phyloP scores from a whole-genome alignment of 805 yeast genomes.

The Maudiozyma saulgeensis region DNA sequence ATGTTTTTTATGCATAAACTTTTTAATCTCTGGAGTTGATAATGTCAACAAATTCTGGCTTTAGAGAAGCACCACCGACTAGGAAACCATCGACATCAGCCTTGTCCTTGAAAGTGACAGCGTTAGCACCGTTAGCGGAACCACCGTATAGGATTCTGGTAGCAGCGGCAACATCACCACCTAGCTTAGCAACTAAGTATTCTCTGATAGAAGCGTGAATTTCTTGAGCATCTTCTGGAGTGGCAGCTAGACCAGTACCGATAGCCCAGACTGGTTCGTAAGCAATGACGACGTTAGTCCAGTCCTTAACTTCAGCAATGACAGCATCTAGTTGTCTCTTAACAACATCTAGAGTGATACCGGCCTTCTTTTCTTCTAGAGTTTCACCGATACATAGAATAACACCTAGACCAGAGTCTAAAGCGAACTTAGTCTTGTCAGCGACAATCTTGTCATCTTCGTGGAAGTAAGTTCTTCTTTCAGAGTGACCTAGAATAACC shows the following conservation, averaged over 20 bases:
- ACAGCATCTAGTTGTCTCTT: constrained; percentile 88
- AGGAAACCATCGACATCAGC: constrained; percentile 95
- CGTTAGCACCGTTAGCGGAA: constrained; percentile 92
- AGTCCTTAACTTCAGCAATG: constrained; percentile 68
- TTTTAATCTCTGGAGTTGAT: constrained; percentile 76
- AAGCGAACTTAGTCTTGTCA: constrained; percentile 86
- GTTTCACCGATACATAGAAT: constrained; percentile 98
- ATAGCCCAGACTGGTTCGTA: constrained; percentile 99
- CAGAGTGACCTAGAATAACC: constrained; percentile 97
- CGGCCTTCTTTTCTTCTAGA: constrained; percentile 86
- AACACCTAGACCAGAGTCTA: constrained; percentile 81
- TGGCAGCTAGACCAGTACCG: constrained; percentile 98
- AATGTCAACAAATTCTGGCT: constrained; percentile 95
- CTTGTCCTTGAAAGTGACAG: constrained; percentile 82
- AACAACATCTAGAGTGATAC: constrained; percentile 76
- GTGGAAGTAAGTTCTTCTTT: constrained; percentile 89
- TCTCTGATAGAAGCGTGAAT: constrained; percentile 85
- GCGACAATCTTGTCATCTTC: constrained; percentile 90
- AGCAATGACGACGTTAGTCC: constrained; percentile 89
- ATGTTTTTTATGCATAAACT: background rate
- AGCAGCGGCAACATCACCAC: constrained; percentile 63
- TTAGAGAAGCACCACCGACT: constrained; percentile 98
- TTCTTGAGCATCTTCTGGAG: constrained; percentile 95
- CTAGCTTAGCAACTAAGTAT: constrained; percentile 68
- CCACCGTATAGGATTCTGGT: constrained; percentile 97